Conservation (phyloP, 495 filamentous ascomycete species). For the Platismatia glauca region DNA sequence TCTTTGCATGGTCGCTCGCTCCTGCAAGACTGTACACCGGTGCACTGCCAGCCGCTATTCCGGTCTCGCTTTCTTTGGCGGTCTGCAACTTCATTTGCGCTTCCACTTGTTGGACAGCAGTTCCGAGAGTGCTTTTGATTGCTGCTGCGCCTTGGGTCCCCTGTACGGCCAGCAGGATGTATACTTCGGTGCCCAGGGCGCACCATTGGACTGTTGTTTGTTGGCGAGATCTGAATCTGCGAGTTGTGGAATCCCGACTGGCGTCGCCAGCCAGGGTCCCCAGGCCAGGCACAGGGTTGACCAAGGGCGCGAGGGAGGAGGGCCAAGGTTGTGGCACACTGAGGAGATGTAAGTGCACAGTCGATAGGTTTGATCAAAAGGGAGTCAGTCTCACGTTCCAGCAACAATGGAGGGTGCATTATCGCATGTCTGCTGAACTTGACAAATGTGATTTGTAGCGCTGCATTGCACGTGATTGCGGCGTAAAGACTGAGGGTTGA, state of each 20-base stretch:
- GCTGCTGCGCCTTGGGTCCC: not conserved
- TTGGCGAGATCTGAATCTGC: not conserved
- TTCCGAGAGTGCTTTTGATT: not conserved
- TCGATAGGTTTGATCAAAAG: not conserved
- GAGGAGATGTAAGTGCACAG: not conserved
- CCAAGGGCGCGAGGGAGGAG: not conserved
- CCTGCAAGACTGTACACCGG: not conserved
- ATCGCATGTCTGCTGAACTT: not conserved
- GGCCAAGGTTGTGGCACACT: not conserved
- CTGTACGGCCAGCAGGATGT: not conserved
- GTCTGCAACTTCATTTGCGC: not conserved
- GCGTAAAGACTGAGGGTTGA: not conserved
- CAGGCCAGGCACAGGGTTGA: not conserved
- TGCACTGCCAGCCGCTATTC: not conserved
- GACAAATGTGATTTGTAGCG: not conserved
- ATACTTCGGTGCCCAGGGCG: not conserved
- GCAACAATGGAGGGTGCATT: not conserved
- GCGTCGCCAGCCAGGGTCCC: not conserved
- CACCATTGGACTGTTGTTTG: not conserved
- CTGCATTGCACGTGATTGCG: not conserved
- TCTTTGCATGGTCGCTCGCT: not conserved
- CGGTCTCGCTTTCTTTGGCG: not conserved
- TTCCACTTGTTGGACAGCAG: not conserved
- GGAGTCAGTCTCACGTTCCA: not conserved
- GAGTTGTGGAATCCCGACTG: not conserved